A percentile compares a stretch with the other conserved stretches of the same genome.
phyloP scores from a whole-genome alignment of 2,329 filamentous ascomycete species.

The Camillea tinctor region DNA sequence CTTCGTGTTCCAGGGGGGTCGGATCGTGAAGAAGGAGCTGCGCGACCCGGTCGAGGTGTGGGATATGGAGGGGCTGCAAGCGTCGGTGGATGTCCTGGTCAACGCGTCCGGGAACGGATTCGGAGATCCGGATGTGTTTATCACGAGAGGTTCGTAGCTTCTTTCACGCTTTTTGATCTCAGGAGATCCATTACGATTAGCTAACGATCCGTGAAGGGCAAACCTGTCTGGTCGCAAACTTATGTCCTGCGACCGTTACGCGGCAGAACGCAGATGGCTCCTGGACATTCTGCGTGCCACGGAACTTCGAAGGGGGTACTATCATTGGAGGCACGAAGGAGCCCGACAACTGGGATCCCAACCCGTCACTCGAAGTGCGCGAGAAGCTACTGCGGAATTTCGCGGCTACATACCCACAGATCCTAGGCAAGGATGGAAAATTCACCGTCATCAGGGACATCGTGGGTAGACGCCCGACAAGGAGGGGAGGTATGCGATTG shows the following conservation, averaged over 20 bases:
- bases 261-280: constrained; percentile 61
- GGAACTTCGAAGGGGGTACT: constrained; percentile 61
- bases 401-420: constrained; percentile 29
- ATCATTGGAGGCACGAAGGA: constrained; percentile 67
- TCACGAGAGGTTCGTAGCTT: constrained; percentile 39
- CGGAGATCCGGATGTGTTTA: constrained; percentile 40
- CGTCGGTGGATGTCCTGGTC: constrained; percentile 35
- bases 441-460: constrained; percentile 40
- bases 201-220: constrained; percentile 36
- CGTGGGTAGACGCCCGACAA: constrained; percentile 45
- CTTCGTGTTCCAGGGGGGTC: constrained; percentile 39
- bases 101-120: constrained; percentile 49
- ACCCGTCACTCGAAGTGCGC: constrained; percentile 47
- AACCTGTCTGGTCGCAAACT: constrained; percentile 44
- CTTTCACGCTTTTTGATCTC: not conserved
- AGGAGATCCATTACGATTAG: not conserved
- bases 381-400: constrained; percentile 43
- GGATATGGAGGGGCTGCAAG: constrained; percentile 27
- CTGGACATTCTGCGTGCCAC: constrained; percentile 63
- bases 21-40: constrained; percentile 35
- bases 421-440: constrained; percentile 25
- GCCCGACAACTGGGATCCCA: constrained; percentile 52
- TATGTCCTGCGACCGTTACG: constrained; percentile 45
- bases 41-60: constrained; percentile 40
- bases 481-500: constrained; percentile 49